Percentiles rank a stretch among this genome's conserved stretches.
phyloP scores from a whole-genome alignment of 78 protist genomes.

The Thecamonas trahens region DNA sequence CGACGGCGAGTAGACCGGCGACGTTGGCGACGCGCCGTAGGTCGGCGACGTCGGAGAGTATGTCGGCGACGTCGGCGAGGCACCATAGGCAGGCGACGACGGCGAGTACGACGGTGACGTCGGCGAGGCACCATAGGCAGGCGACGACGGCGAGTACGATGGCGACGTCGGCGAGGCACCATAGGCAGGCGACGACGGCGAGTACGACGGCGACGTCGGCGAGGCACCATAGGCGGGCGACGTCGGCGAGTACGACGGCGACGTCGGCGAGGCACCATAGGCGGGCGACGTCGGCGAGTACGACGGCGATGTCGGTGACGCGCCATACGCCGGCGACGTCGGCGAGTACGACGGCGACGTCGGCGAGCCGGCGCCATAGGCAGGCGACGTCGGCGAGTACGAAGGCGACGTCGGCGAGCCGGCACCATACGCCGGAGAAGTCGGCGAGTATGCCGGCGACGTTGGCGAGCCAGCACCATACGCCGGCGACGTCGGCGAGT shows the following conservation, averaged over 20 bases:
- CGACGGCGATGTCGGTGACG: constrained; percentile 46
- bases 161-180: constrained; percentile 68
- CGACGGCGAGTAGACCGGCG: constrained; percentile 61
- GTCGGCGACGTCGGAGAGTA: constrained; percentile 75
- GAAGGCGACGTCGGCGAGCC: constrained; percentile 38
- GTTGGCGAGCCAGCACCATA: constrained; percentile 60
- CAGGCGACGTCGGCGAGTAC: constrained; percentile 35
- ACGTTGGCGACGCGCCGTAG: constrained; percentile 53
- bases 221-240: constrained; percentile 65
- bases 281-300: constrained; percentile 70
- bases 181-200: constrained; percentile 74
- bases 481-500: constrained; percentile 65
- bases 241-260: constrained; percentile 79
- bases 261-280: constrained; percentile 44
- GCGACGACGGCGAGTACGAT: constrained; percentile 65
- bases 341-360: constrained; percentile 47
- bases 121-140: constrained; percentile 56
- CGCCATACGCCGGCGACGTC: constrained; percentile 59
- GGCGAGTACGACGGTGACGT: constrained; percentile 81
- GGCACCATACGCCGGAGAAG: constrained; percentile 25
- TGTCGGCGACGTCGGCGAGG: constrained; percentile 70
- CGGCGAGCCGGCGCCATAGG: constrained; percentile 54
- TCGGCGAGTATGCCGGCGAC: constrained; percentile 54
- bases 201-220: constrained; percentile 68
- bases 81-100: constrained; percentile 69